A percentile compares a stretch with the other conserved stretches of the same genome.
These are phyloP conservation scores for Cutaneotrichosporon spelunceum DNA, from an alignment of 1,284 basidiomycete species.

Conservation along the genomic window DNA sequence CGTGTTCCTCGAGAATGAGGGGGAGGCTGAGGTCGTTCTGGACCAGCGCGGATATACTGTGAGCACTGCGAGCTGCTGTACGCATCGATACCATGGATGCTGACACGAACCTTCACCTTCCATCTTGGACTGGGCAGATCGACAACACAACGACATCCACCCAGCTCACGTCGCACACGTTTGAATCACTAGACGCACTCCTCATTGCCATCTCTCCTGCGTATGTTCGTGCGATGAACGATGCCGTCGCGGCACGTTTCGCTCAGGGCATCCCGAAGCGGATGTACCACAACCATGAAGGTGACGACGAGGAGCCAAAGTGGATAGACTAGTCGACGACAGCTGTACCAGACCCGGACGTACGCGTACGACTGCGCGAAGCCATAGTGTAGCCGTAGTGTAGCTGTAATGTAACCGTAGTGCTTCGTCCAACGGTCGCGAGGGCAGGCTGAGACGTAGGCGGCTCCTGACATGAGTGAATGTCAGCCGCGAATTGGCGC, in stretches of 20 bases:
- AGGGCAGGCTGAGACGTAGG: neutral
- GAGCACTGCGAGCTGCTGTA: constrained; percentile 14
- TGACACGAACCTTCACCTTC: neutral
- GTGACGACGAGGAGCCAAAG: constrained; percentile 14
- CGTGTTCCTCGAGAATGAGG: constrained; percentile 25
- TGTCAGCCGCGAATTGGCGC: too few relatives aligned
- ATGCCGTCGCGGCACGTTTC: constrained; percentile 38
- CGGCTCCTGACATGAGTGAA: neutral
- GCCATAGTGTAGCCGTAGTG: too few relatives aligned
- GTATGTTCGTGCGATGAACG: constrained; percentile 42
- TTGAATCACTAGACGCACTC: constrained; percentile 42
- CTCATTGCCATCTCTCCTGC: constrained; percentile 39
- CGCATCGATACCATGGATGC: neutral
- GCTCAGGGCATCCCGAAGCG: constrained; percentile 16
- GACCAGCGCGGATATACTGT: constrained; percentile 42
- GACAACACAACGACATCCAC: constrained; percentile 14
- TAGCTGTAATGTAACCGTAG: neutral
- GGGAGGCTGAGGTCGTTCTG: constrained; percentile 28
- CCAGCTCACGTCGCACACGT: constrained; percentile 24
- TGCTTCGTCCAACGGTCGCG: too few relatives aligned
- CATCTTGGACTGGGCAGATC: constrained; percentile 15
- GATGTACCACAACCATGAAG: constrained; percentile 14
- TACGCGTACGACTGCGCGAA: neutral
- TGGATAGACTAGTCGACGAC: constrained; percentile 22
- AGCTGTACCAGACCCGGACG: neutral